Conservation (phyloP, 2,329 filamentous ascomycete genomes). For the Incumbomyces lentus region DNA sequence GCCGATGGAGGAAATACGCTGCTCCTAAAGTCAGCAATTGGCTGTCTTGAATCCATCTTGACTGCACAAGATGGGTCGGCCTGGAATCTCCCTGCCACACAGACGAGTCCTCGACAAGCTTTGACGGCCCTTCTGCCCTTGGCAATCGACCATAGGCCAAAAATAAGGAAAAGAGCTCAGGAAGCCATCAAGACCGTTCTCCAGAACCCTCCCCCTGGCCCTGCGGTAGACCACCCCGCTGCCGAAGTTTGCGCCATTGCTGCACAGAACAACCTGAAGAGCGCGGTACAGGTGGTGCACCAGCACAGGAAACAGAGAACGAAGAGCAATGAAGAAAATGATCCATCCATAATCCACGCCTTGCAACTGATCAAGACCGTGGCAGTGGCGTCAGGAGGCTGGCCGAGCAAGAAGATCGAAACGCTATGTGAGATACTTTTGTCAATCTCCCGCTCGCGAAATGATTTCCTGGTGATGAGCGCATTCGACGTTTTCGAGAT, state of each 20-base stretch:
- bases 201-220: slow-evolving; percentile 76
- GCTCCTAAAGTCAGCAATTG: slow-evolving; percentile 76
- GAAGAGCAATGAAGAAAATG: slow-evolving; percentile 48
- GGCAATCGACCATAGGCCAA: slow-evolving; percentile 76
- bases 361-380: slow-evolving; percentile 87
- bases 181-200: slow-evolving; percentile 78
- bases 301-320: slow-evolving; percentile 56
- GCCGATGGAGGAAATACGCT: slow-evolving; percentile 76
- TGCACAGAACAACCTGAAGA: slow-evolving; percentile 67
- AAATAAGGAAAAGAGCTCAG: slow-evolving; percentile 86
- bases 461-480: slow-evolving; percentile 92
- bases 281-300: slow-evolving; percentile 55
- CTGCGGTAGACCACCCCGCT: slow-evolving; percentile 85
- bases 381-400: slow-evolving; percentile 76
- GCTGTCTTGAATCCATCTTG: slow-evolving; percentile 84
- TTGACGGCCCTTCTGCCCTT: slow-evolving; percentile 77
- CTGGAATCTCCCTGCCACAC: slow-evolving; percentile 75
- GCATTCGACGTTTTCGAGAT: slow-evolving; percentile 96
- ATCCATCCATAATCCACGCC: slow-evolving; percentile 80
- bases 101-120: slow-evolving; percentile 77
- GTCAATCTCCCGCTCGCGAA: slow-evolving; percentile 77
- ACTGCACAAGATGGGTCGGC: slow-evolving; percentile 76
- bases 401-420: slow-evolving; percentile 95
- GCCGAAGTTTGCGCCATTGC: slow-evolving; percentile 94
- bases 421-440: slow-evolving; percentile 79